phyloP scores from a whole-genome alignment of 331 rosid genomes.

The Dryas integrifolia region DNA sequence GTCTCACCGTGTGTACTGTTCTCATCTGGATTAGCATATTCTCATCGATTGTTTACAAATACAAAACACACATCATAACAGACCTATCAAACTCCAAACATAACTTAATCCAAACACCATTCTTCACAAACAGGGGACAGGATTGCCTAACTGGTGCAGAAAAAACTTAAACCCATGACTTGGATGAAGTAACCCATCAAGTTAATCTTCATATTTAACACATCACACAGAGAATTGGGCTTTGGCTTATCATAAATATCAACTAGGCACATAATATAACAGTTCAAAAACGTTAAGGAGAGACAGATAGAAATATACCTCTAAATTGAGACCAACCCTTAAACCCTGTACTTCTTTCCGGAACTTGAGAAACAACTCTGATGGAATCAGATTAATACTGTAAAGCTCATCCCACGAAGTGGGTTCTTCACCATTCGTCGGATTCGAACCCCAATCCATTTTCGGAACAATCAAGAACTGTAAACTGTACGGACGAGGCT shows the following conservation, averaged over 20 bases:
- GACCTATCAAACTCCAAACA: background rate
- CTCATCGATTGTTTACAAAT: no score
- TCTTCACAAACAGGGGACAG: background rate
- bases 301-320: constrained; percentile 39
- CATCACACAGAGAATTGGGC: constrained; percentile 3
- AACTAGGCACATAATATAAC: background rate
- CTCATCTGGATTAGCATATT: no score
- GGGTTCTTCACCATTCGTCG: constrained; percentile 54
- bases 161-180: background rate
- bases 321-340: constrained; percentile 83
- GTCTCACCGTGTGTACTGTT: background rate
- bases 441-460: constrained; percentile 53
- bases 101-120: background rate
- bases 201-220: background rate
- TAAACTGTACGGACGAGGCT: background rate
- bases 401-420: constrained; percentile 72
- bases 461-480: background rate
- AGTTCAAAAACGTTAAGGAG: background rate
- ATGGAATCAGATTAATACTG: constrained; percentile 69
- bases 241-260: background rate
- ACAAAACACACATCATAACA: background rate
- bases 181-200: constrained; percentile 5
- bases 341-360: constrained; percentile 78
- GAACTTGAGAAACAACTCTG: constrained; percentile 81
- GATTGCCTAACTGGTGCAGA: background rate